A percentile compares a stretch with the other conserved stretches of the same genome.
Evolutionary conservation across 225 moss, liverwort and hornwort species (phyloP).

Genomic region (Ulota crispa): DNA sequence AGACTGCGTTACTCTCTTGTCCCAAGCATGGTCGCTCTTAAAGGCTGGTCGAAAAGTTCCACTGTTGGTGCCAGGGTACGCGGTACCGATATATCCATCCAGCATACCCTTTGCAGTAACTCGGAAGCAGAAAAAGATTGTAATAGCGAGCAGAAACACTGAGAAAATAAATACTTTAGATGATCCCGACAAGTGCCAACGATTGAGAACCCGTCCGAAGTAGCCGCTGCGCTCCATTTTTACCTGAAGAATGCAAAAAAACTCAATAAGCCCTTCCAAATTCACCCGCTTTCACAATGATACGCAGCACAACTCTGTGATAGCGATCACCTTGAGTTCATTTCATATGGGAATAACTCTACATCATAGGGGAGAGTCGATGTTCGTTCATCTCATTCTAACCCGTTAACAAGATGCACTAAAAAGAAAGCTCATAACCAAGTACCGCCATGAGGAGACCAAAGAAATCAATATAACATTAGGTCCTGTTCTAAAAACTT

Average conservation of each 20-base stretch:
- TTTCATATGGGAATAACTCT: not conserved
- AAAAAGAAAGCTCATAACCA: not conserved
- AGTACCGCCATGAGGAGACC: too few relatives aligned
- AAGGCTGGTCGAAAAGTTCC: constrained; percentile 47
- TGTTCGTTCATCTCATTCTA: not conserved
- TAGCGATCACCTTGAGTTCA: not conserved
- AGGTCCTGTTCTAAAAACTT: not conserved
- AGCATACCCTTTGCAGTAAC: constrained; percentile 54
- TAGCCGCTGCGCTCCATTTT: constrained; percentile 65
- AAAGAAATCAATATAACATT: not conserved
- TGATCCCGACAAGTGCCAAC: constrained; percentile 59
- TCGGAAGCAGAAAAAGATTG: constrained; percentile 58
- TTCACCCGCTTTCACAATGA: not conserved
- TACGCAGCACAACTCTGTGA: not conserved
- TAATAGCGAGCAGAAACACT: constrained; percentile 48
- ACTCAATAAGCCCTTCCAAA: not conserved
- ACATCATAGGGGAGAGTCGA: not conserved
- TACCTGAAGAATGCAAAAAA: constrained; percentile 29
- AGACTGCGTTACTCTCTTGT: constrained; percentile 47
- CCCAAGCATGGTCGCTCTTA: constrained; percentile 59
- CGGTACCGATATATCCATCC: constrained; percentile 47
- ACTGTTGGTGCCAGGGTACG: constrained; percentile 37
- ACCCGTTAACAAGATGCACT: not conserved
- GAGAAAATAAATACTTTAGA: constrained; percentile 55
- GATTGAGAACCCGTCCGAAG: constrained; percentile 46